Evolutionary conservation across 1,284 basidiomycete genomes (phyloP).

Genomic region (Volvariella surrecta): DNA sequence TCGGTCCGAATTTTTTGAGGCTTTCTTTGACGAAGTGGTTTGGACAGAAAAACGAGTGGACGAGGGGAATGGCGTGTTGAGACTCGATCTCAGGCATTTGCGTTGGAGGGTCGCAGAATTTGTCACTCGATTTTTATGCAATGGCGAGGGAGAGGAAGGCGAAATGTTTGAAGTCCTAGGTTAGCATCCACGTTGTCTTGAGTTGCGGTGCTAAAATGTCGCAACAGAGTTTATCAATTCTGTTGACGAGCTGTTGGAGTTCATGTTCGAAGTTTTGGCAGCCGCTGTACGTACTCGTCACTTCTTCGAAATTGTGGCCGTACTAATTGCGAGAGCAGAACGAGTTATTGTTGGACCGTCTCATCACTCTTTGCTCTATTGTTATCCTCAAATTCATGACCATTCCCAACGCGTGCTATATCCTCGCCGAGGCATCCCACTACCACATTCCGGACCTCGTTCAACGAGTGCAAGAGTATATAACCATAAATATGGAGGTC

Average conservation of each 20-base stretch:
- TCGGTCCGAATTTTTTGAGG: slow-evolving; percentile 79
- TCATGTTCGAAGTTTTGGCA: slow-evolving; percentile 83
- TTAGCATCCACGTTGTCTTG: slow-evolving; percentile 23
- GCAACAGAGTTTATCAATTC: slow-evolving; percentile 52
- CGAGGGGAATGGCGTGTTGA: slow-evolving; percentile 38
- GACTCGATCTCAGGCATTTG: slow-evolving; percentile 69
- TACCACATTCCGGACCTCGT: slow-evolving; percentile 71
- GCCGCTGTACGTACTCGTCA: slow-evolving; percentile 53
- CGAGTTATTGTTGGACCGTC: slow-evolving; percentile 81
- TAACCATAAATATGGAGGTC: slow-evolving; percentile 80
- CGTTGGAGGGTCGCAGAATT: slow-evolving; percentile 70
- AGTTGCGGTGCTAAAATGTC: not conserved
- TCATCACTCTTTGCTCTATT: slow-evolving; percentile 78
- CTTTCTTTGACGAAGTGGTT: slow-evolving; percentile 79
- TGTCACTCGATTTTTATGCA: slow-evolving; percentile 76
- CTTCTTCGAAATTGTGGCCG: not conserved
- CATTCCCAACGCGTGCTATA: slow-evolving; percentile 71
- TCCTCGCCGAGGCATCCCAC: slow-evolving; percentile 79
- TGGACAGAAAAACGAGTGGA: slow-evolving; percentile 68
- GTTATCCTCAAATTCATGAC: slow-evolving; percentile 67
- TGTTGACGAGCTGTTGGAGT: slow-evolving; percentile 77
- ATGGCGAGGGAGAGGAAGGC: slow-evolving; percentile 50
- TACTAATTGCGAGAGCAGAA: slow-evolving; percentile 39
- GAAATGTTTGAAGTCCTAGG: slow-evolving; percentile 71
- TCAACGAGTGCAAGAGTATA: slow-evolving; percentile 73